Evolutionary conservation across 257 asterid genomes (phyloP).

Genomic region (Ligustrum vulgare): DNA sequence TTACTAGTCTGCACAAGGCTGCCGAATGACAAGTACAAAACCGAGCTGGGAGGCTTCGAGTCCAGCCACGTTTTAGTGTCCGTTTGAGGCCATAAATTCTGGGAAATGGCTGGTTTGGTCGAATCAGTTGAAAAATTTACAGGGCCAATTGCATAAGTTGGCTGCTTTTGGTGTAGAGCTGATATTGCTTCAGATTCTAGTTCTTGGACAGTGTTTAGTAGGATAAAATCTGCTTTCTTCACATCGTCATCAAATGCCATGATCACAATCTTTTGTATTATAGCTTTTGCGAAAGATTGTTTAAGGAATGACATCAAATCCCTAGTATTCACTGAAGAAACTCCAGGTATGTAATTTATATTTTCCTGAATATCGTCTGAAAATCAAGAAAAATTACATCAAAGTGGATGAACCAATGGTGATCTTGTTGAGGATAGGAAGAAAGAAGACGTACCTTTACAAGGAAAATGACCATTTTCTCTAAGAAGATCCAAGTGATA

Average conservation of each 20-base stretch:
- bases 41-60: slow-evolving; percentile 44
- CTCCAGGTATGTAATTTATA: slow-evolving; percentile 62
- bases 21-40: slow-evolving; percentile 62
- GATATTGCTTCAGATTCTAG: slow-evolving; percentile 47
- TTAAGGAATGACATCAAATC: slow-evolving; percentile 52
- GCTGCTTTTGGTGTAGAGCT: slow-evolving; percentile 35
- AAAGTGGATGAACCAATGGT: neutral
- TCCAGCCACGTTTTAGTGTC: slow-evolving; percentile 55
- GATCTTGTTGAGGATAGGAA: neutral
- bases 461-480: slow-evolving; percentile 46
- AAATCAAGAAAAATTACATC: slow-evolving; percentile 18
- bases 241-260: slow-evolving; percentile 46
- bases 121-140: slow-evolving; percentile 28
- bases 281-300: slow-evolving; percentile 24
- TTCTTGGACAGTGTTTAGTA: slow-evolving; percentile 65
- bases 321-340: slow-evolving; percentile 44
- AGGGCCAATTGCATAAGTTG: slow-evolving; percentile 58
- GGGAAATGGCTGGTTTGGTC: slow-evolving; percentile 17
- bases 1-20: slow-evolving; percentile 38
- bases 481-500: slow-evolving; percentile 42
- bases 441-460: slow-evolving; percentile 30
- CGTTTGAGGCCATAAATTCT: slow-evolving; percentile 45
- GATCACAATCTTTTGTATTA: slow-evolving; percentile 26
- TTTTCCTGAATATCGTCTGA: slow-evolving; percentile 47
- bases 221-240: slow-evolving; percentile 57